Evolutionary conservation across 2,329 filamentous ascomycete genomes (phyloP), one percentile per base, ranked within the genome.

Genomic region (Diaporthe sp.): DNA sequence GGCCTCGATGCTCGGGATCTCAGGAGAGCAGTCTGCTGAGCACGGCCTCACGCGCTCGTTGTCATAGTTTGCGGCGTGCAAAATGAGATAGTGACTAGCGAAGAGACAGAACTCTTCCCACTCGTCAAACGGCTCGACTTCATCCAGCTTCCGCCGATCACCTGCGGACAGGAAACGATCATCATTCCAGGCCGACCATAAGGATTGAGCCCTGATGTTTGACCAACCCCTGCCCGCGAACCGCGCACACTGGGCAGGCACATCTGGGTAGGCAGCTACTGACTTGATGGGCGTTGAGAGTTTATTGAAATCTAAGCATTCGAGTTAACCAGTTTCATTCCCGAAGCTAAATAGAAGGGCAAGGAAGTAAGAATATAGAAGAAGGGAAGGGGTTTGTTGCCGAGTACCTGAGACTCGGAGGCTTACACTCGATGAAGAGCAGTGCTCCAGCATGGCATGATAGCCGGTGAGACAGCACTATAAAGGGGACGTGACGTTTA

Each of bases 31-130:
- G 22, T 8, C 25, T 37, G 9, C 13, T 17, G 19, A 9, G 28
- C 15, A n/a, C 3, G 28, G 5, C 17, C 19, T 19, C 17, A 25
- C 2, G 61, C 22, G 28, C 9, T 55, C 5, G 22, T 53, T 73
- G 37, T 75, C 31, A 67, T 71, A 77, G 39, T 77, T 91, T 57
- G 86, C 88, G 19, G 95, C 94, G 69, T 91, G 87, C 12, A 98
- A 87, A 58, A 98, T 85, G 79, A 96, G 94, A 83, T 98, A 98
- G 83, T 98, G 96, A 46, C 92, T 92, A 2, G 91, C 92, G 82
- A 97, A 98, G 0, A 98, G 86, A 3, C 94, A 92, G 81, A 98
- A 95, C 80, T 98, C 96, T 83, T 98, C 96, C 95, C 95, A 98
- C 84, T 98, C 96, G 82, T 98, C 96, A 81, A 98, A 98, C 0